Percentiles rank a stretch among this genome's conserved stretches.
Conservation (phyloP, 202 grass and related monocot species). For the Setaria italica region DNA sequence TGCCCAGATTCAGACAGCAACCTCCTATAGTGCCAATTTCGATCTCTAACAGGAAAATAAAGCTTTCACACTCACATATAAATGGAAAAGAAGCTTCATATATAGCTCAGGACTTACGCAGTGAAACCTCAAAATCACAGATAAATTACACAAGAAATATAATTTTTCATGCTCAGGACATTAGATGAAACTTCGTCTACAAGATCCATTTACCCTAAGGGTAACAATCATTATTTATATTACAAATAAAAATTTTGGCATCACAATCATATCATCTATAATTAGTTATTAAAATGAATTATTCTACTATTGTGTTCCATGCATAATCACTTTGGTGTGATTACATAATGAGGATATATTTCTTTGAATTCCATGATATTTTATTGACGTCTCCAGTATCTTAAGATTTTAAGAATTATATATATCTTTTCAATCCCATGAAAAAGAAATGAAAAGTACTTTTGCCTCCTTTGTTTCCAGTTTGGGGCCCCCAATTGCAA, state of each 20-base stretch:
- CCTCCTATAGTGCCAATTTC: too few relatives aligned
- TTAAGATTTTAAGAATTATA: neutral
- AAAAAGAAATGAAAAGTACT: neutral
- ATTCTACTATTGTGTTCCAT: neutral
- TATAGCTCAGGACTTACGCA: too few relatives aligned
- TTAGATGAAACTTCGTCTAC: neutral
- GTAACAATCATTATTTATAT: neutral
- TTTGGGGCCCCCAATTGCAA: conserved; percentile 9
- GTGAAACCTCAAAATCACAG: neutral
- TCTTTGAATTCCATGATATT: neutral
- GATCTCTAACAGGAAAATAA: too few relatives aligned
- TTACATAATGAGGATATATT: neutral
- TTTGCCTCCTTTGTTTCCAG: conserved; percentile 19
- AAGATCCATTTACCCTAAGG: neutral
- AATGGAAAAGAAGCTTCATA: neutral
- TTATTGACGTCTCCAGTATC: neutral
- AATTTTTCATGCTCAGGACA: neutral
- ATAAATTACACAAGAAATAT: neutral
- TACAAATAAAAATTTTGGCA: neutral
- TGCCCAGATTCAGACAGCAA: too few relatives aligned
- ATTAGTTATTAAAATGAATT: neutral
- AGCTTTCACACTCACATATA: too few relatives aligned
- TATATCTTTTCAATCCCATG: neutral
- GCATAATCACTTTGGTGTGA: neutral
- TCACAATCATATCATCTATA: neutral